Evolutionary conservation across 257 asterid genomes (phyloP), one percentile per base, ranked within the genome.

Genomic region (Lantana camara): DNA sequence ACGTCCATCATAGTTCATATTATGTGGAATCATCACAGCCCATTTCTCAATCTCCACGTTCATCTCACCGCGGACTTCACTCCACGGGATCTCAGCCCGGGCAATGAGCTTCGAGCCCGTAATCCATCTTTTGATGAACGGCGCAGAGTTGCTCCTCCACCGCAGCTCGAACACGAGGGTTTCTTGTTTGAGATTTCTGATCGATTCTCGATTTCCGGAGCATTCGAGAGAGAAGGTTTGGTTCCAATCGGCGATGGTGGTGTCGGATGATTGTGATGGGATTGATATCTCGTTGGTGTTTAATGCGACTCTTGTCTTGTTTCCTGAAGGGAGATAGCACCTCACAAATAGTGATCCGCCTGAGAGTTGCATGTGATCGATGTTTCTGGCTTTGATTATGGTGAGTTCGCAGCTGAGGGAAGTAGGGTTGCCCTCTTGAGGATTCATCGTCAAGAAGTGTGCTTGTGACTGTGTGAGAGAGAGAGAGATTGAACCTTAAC

Each of bases 1-100:
- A 2, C 40, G 40, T 35, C 40, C 40, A 35, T 35, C 40, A 35
- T 4, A n/a, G n/a, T n/a, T 4, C 4, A 5, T 35, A 35, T 47
- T 62, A 37, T 73, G 60, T 0, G 75, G 61, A 35, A 57, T 22
- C 84, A 88, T 68, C 17, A 41, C 44, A 13, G 69, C 74, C 88
- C 95, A 88, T 40, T 75, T 79, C 74, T 75, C 79, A 1, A 78
- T 63, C 70, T 74, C 79, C 85, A 74, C 52, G 45, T 52, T 29
- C 0, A 21, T 24, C 4, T 83, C 73, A 8, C 69, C 74, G 11
- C 63, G 53, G 9, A 73, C 68, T 57, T 45, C 40, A 44, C 32
- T 67, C 90, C 91, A 82, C 4, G 88, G 77, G 68, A 88, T 44
- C 59, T 82, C 81, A 38, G 81, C 90, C 66, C 65, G 75, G 0